phyloP scores from a whole-genome alignment of 2,329 filamentous ascomycete genomes.

The Venturia asperata region DNA sequence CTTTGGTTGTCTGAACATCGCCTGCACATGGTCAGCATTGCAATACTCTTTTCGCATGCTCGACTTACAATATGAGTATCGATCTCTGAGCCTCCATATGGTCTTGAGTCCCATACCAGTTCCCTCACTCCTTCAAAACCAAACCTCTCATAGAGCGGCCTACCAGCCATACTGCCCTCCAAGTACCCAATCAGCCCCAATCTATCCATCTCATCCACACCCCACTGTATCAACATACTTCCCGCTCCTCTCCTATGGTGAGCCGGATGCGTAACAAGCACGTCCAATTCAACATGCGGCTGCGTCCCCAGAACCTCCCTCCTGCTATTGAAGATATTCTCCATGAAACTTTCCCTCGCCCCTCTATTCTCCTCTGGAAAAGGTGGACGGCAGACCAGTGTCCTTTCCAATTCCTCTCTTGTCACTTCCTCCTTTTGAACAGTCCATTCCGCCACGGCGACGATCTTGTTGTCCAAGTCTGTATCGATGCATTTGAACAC shows the following conservation, averaged over 20 bases:
- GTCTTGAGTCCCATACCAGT: slow-evolving; percentile 12
- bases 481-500: slow-evolving; percentile 28
- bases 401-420: slow-evolving; percentile 28
- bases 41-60: not conserved
- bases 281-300: slow-evolving; percentile 23
- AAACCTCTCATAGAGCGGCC: slow-evolving; percentile 15
- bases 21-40: not conserved
- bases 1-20: slow-evolving; percentile 13
- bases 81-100: slow-evolving; percentile 5
- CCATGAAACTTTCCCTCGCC: slow-evolving; percentile 28
- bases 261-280: slow-evolving; percentile 11
- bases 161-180: slow-evolving; percentile 15
- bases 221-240: slow-evolving; percentile 19
- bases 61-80: slow-evolving; percentile 16
- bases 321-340: slow-evolving; percentile 26
- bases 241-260: slow-evolving; percentile 18
- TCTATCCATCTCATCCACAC: slow-evolving; percentile 14
- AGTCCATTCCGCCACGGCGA: slow-evolving; percentile 33
- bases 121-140: slow-evolving; percentile 15
- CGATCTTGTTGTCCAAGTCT: slow-evolving; percentile 28
- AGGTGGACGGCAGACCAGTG: slow-evolving; percentile 25
- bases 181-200: slow-evolving; percentile 14
- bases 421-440: slow-evolving; percentile 29
- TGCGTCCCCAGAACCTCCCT: slow-evolving; percentile 30
- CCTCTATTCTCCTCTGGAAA: slow-evolving; percentile 25